Evolutionary conservation across 169 alveolate species (phyloP), one percentile per base, ranked within the genome.

Genomic region (Eimeria acervulina): DNA sequence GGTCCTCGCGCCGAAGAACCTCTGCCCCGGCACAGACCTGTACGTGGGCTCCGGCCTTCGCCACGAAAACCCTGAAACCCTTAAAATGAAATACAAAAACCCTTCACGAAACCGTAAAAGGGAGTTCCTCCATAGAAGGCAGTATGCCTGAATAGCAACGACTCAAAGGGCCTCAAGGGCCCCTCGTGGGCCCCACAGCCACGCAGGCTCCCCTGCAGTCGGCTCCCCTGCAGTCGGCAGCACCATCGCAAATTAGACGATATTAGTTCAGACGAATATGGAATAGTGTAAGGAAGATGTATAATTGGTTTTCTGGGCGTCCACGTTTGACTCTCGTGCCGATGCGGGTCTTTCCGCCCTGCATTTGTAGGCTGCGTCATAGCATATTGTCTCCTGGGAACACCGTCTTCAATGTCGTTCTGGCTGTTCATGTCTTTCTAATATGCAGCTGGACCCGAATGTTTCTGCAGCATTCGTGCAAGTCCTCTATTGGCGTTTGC

Each of bases 111-210:
- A 21, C 2, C 68, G 7, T 21, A 59, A 12, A 21, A 21, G 28
- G 28, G 19, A 59, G 28, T 59, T 21, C 19, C n/a, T 59, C 5
- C 68, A 21, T 59, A 4, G 68, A 68, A 17, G 44, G 44, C 28
- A 31, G 1, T 26, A 61, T 8, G 72, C 31, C 13, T 61, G 5
- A 2, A 68, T 19, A 68, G 21, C 23, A 28, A 0, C 78, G n/a
- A 26, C 12, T 13, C 85, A 8, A 33, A 31, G 85, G 85, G 85
- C 61, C 85, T 42, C 85, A 36, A 13, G 85, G 85, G 85, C 85
- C 85, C 85, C 59, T 40, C 1, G 15, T 23, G 85, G 85, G 85
- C 85, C 85, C 85, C 85, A 74, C 85, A 74, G 33, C 55, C 5
- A 23, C 6, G 44, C 44, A 68, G 44, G 78, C 15, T 42, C 78